Evolutionary conservation across 2,329 filamentous ascomycete genomes (phyloP).

Genomic region (Venturiaceae sp.): DNA sequence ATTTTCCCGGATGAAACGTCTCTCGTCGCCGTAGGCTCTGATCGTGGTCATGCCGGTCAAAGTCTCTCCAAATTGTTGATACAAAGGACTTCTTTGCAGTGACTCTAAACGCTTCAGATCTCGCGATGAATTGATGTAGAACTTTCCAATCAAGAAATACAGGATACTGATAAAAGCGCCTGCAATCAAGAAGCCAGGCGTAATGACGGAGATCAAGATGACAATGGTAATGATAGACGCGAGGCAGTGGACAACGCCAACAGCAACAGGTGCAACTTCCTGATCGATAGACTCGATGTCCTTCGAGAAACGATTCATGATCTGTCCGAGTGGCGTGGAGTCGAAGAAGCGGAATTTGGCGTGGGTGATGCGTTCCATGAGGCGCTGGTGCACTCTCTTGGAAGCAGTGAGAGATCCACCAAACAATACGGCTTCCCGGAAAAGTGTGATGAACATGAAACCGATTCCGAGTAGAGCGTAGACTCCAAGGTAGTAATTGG

Average conservation of each 20-base stretch:
- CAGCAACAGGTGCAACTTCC: slow-evolving; percentile 86
- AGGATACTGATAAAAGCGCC: slow-evolving; percentile 74
- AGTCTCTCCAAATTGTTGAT: slow-evolving; percentile 97
- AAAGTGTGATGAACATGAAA: slow-evolving; percentile 72
- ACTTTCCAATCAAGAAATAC: slow-evolving; percentile 73
- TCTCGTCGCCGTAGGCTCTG: slow-evolving; percentile 88
- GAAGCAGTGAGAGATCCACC: slow-evolving; percentile 85
- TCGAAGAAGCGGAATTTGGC: slow-evolving; percentile 98
- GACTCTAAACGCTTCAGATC: slow-evolving; percentile 94
- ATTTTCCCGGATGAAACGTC: slow-evolving; percentile 89
- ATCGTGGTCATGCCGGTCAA: slow-evolving; percentile 93
- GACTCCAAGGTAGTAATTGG: slow-evolving; percentile 71
- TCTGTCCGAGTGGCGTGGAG: slow-evolving; percentile 83
- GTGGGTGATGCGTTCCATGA: slow-evolving; percentile 71
- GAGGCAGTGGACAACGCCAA: slow-evolving; percentile 59
- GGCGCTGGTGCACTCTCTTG: slow-evolving; percentile 65
- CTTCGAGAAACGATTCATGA: slow-evolving; percentile 99
- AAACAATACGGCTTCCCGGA: slow-evolving; percentile 83
- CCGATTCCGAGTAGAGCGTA: slow-evolving; percentile 71
- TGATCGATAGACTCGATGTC: slow-evolving; percentile 93
- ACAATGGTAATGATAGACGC: slow-evolving; percentile 74
- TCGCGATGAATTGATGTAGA: slow-evolving; percentile 88
- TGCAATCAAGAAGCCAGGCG: slow-evolving; percentile 81
- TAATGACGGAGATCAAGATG: slow-evolving; percentile 76
- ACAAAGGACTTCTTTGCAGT: slow-evolving; percentile 85